Evolutionary conservation across 1,139 yeast species (phyloP).

Genomic region (Pneumocystis carinii): DNA sequence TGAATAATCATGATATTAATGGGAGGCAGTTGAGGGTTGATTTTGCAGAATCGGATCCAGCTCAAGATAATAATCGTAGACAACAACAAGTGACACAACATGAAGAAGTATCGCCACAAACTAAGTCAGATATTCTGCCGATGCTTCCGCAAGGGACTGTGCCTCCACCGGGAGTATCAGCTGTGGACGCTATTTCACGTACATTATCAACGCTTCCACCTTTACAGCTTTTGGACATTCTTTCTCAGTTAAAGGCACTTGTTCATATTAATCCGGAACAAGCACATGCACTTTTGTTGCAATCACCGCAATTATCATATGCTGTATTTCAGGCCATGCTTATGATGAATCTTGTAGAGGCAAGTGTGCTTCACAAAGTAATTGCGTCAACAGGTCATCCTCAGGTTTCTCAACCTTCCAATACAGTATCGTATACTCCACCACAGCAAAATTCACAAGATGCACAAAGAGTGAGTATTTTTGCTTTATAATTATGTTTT

Average conservation of each 20-base stretch:
- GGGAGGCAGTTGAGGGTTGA: constrained; percentile 60
- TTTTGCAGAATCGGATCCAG: constrained; percentile 19
- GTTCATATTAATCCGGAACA: constrained; percentile 46
- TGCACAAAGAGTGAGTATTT: background rate
- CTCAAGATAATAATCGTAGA: constrained; percentile 5
- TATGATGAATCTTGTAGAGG: constrained; percentile 41
- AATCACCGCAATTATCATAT: constrained; percentile 65
- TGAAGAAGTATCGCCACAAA: constrained; percentile 3
- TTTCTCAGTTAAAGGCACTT: constrained; percentile 53
- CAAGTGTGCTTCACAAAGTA: constrained; percentile 36
- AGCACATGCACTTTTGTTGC: constrained; percentile 47
- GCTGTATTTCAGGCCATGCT: constrained; percentile 68
- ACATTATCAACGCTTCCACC: constrained; percentile 45
- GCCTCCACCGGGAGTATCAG: constrained; percentile 38
- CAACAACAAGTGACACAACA: constrained; percentile 10
- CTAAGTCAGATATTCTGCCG: constrained; percentile 10
- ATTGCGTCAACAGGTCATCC: constrained; percentile 16
- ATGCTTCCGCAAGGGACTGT: constrained; percentile 24
- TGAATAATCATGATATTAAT: constrained; percentile 67
- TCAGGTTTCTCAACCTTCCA: constrained; percentile 21
- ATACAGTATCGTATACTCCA: constrained; percentile 15
- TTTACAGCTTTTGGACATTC: constrained; percentile 38
- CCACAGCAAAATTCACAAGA: constrained; percentile 14
- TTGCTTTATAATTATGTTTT: background rate
- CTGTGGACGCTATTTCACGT: constrained; percentile 46